Base-by-base conservation (phyloP, 108 stramenopile genomes). In the Asterionellopsis glacialis region DNA sequence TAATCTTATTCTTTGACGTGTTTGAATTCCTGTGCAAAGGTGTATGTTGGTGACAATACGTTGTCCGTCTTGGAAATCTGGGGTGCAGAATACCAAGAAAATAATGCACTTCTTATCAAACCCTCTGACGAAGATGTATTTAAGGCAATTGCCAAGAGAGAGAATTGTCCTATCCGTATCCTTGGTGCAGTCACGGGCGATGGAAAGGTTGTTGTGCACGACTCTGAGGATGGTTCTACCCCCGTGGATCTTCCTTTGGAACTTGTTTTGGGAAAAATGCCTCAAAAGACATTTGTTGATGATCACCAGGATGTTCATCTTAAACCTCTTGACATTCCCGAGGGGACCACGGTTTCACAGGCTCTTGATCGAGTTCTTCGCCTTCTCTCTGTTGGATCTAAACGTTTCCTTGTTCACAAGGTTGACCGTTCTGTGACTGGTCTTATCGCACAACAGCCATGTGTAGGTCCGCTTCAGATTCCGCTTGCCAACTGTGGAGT, bases 71-170 rank as follows among this genome's bases (percentile, higher is more conserved):
- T 97, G 44, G 97, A 99, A 80, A 92, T 99, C 15, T 99, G 97
- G 97, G 98, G 98, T 26, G 94, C 97, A 25, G 98, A 99, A 82
- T 99, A 97, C 74, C 98, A 99, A 86, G 98, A 99, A 77, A 97
- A 97, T 78, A 96, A 98, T 57, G 97, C 93, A 15, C 77, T 99
- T 26, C 85, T 99, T 24, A 90, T 98, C 64, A 73, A 77, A 33
- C 73, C 88, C 18, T 70, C 75, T 52, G 79, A 87, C 69, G 59
- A 65, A 55, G 85, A 79, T n/a, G 18, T 93, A 52, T 87, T 99
- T 57, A 67, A 82, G 58, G 78, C 64, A 43, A 82, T 99, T 57
- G 96, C 94, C 11, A 74, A 79, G 24, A 86, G 98, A 21, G 98
- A 99, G 83, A 93, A 96, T 57, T 97, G 97, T 59, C 95, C 95